Evolutionary conservation across 306 rosid genomes (phyloP).

Genomic region (Vigna trinervia): DNA sequence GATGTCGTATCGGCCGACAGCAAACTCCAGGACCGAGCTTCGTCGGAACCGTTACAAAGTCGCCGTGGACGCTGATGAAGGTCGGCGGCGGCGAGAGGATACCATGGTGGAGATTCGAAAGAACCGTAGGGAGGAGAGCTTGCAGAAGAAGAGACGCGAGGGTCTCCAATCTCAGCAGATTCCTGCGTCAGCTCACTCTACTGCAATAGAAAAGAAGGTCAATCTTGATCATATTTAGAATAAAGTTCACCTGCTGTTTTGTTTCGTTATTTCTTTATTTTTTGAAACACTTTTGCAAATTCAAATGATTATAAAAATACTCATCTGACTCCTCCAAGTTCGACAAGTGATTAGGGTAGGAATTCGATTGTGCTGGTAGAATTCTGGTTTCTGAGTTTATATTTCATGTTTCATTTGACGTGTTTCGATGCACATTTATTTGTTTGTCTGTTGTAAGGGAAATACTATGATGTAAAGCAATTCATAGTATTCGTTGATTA

Average conservation of each 20-base stretch:
- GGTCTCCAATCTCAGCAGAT: constrained; percentile 67
- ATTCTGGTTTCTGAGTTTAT: constrained; percentile 9
- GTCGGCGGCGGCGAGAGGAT: constrained; percentile 85
- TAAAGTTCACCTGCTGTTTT: not conserved
- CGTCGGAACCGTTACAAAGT: constrained; percentile 92
- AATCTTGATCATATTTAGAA: not conserved
- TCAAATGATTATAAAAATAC: not conserved
- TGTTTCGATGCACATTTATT: not conserved
- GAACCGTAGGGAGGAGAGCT: constrained; percentile 82
- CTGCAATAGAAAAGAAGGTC: constrained; percentile 43
- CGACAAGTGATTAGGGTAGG: constrained; percentile 15
- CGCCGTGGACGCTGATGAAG: constrained; percentile 91
- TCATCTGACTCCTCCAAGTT: not conserved
- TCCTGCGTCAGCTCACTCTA: constrained; percentile 34
- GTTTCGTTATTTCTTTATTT: not conserved
- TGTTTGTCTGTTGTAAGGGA: not conserved
- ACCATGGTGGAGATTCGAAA: constrained; percentile 90
- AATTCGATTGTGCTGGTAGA: not conserved
- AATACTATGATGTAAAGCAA: not conserved
- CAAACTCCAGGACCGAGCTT: constrained; percentile 71
- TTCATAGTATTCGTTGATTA: not conserved
- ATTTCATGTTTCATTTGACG: not conserved
- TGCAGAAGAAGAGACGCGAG: constrained; percentile 88
- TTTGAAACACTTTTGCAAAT: not conserved
- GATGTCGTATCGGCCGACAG: constrained; percentile 78